Percentiles rank a stretch among this genome's conserved stretches.
These are phyloP conservation scores for Dryadomyces quercus-mongolicae DNA, from an alignment of 2,329 filamentous ascomycete species.

Conservation along the genomic window DNA sequence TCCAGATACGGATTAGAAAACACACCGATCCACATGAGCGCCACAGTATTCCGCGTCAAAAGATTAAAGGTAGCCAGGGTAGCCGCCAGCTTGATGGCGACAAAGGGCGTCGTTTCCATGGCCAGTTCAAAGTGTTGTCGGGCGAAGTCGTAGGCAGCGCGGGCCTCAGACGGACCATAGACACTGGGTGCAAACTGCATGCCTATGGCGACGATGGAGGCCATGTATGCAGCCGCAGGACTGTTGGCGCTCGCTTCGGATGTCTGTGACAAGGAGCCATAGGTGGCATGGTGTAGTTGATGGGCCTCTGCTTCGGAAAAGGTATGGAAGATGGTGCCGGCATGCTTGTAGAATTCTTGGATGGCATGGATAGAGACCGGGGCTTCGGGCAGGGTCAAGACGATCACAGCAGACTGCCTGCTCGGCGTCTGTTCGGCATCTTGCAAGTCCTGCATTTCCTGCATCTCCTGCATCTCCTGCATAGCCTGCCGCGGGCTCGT, in stretches of 20 bases:
- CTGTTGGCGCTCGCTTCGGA: background rate
- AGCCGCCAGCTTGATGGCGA: conserved; percentile 18
- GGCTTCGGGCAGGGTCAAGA: conserved; percentile 13
- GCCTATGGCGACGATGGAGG: conserved; percentile 17
- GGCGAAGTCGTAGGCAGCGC: conserved; percentile 16
- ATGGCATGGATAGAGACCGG: conserved; percentile 8
- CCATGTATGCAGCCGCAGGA: conserved; percentile 15
- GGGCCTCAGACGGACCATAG: conserved; percentile 10
- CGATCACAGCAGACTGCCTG: background rate
- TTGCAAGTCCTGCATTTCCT: too few species aligned
- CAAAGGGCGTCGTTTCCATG: conserved; percentile 15
- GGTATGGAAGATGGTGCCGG: background rate
- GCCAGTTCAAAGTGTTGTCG: conserved; percentile 16
- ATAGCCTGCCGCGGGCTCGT: too few species aligned
- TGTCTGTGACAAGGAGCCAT: background rate
- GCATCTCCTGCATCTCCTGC: too few species aligned
- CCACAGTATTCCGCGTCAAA: conserved; percentile 17
- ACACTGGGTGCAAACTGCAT: conserved; percentile 15
- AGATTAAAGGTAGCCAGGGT: conserved; percentile 20
- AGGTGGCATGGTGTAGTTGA: background rate
- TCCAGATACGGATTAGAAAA: background rate
- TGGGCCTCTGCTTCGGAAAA: background rate
- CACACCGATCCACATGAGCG: conserved; percentile 16
- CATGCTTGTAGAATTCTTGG: background rate
- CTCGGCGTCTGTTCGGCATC: too few species aligned